These are phyloP conservation scores for Fusarium nelsonii DNA, from an alignment of 2,329 filamentous ascomycete genomes.

Conservation along the genomic window DNA sequence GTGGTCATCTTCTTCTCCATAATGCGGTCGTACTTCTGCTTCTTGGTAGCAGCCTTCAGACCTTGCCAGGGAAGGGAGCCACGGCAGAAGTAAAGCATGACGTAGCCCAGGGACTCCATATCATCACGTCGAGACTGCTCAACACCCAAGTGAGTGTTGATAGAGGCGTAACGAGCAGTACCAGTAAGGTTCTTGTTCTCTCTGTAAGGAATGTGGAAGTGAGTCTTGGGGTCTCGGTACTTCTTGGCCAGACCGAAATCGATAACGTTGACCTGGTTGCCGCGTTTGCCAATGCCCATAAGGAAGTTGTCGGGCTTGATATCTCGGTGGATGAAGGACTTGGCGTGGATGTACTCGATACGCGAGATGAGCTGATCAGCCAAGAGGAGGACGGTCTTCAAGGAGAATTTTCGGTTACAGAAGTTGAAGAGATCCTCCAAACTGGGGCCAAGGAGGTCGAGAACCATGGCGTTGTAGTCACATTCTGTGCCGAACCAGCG, in stretches of 20 bases:
- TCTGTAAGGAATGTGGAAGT: slow-evolving; percentile 99
- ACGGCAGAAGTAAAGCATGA: slow-evolving; percentile 99
- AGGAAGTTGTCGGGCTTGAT: slow-evolving; percentile 99
- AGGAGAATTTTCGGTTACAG: slow-evolving; percentile 99
- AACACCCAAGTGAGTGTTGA: slow-evolving; percentile 98
- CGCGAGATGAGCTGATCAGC: slow-evolving; percentile 99
- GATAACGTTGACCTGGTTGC: slow-evolving; percentile 99
- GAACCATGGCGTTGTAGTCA: slow-evolving; percentile 99
- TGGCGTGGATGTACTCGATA: slow-evolving; percentile 99
- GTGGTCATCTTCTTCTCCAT: slow-evolving; percentile 99
- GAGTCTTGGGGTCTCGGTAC: slow-evolving; percentile 99
- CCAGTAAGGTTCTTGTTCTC: slow-evolving; percentile 99
- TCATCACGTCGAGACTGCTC: slow-evolving; percentile 99
- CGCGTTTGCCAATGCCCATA: slow-evolving; percentile 98
- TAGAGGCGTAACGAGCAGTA: slow-evolving; percentile 97
- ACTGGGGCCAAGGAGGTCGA: slow-evolving; percentile 94
- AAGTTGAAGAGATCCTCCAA: slow-evolving; percentile 99
- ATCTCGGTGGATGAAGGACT: slow-evolving; percentile 99
- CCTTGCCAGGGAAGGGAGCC: slow-evolving; percentile 99
- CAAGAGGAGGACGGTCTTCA: slow-evolving; percentile 96
- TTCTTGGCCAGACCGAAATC: slow-evolving; percentile 99
- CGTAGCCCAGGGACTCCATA: slow-evolving; percentile 98
- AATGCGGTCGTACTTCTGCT: slow-evolving; percentile 99
- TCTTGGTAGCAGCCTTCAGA: slow-evolving; percentile 97
- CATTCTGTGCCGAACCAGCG: slow-evolving; percentile 99